Evolutionary conservation across 2,329 filamentous ascomycete species (phyloP).

Genomic region (Lasiodiplodia theobromae): DNA sequence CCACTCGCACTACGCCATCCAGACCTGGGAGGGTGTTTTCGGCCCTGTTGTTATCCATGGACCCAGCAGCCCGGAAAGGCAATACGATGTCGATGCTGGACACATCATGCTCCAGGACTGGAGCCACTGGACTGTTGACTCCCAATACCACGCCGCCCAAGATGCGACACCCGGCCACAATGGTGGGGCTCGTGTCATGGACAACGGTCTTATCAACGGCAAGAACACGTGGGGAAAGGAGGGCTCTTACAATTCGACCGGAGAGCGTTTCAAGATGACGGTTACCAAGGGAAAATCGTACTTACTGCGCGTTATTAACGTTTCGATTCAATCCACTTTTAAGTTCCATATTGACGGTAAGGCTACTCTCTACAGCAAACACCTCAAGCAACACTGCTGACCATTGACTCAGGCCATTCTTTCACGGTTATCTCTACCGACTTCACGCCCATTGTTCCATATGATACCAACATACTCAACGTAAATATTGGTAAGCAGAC

Average conservation of each 20-base stretch:
- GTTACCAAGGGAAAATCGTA: slow-evolving; percentile 60
- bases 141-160: slow-evolving; percentile 31
- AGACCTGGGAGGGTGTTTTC: slow-evolving; percentile 47
- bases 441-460: slow-evolving; percentile 53
- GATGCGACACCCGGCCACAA: slow-evolving; percentile 40
- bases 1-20: slow-evolving; percentile 41
- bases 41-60: slow-evolving; percentile 50
- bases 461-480: slow-evolving; percentile 44
- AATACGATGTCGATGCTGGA: slow-evolving; percentile 50
- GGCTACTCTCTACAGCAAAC: neutral
- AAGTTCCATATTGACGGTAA: slow-evolving; percentile 52
- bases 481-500: slow-evolving; percentile 44
- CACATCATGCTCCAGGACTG: slow-evolving; percentile 51
- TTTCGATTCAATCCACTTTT: slow-evolving; percentile 49
- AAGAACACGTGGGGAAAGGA: slow-evolving; percentile 59
- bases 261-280: slow-evolving; percentile 44
- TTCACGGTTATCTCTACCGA: slow-evolving; percentile 55
- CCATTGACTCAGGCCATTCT: slow-evolving; percentile 43
- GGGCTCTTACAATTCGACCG: slow-evolving; percentile 40
- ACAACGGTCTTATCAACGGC: slow-evolving; percentile 62
- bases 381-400: neutral
- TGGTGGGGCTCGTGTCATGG: slow-evolving; percentile 47
- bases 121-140: slow-evolving; percentile 41
- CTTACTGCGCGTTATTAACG: slow-evolving; percentile 66
- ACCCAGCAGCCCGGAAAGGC: slow-evolving; percentile 41